These are phyloP conservation scores for Cyclotella cryptica DNA, from an alignment of 108 stramenopile species.

Conservation along the genomic window DNA sequence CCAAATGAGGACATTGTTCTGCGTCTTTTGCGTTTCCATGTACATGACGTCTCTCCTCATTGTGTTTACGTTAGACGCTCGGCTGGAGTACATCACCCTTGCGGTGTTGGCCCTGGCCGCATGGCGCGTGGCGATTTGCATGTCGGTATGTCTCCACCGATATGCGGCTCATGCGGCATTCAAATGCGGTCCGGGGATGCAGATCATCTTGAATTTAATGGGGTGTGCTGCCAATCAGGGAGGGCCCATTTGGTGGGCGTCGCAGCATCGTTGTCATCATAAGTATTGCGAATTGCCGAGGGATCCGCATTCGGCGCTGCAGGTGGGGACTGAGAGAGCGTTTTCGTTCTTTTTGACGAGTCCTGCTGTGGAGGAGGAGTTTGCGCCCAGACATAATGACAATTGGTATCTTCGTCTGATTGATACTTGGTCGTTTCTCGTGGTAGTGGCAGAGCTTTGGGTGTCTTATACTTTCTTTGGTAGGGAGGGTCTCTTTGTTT, in stretches of 20 bases:
- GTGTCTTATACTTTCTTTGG: constrained; percentile 37
- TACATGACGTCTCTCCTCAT: constrained; percentile 45
- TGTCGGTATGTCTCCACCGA: constrained; percentile 69
- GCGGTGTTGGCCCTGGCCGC: constrained; percentile 27
- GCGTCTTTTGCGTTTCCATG: constrained; percentile 52
- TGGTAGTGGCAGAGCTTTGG: constrained; percentile 33
- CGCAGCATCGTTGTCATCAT: constrained; percentile 71
- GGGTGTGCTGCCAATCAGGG: constrained; percentile 69
- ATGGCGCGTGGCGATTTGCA: constrained; percentile 52
- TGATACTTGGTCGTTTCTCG: constrained; percentile 55
- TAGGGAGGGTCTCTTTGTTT: constrained; percentile 50
- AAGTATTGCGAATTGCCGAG: constrained; percentile 60
- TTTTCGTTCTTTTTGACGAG: constrained; percentile 55
- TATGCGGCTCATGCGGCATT: constrained; percentile 70
- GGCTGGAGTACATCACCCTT: constrained; percentile 1
- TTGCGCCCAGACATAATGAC: constrained; percentile 58
- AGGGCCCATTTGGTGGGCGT: constrained; percentile 75
- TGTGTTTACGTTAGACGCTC: constrained; percentile 8
- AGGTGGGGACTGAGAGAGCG: constrained; percentile 57
- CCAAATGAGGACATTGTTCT: constrained; percentile 44
- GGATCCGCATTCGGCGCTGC: constrained; percentile 66
- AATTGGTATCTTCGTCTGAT: constrained; percentile 41
- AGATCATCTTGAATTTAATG: constrained; percentile 47
- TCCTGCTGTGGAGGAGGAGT: constrained; percentile 54
- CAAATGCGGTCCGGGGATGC: constrained; percentile 52